Base-by-base conservation (phyloP, 805 yeast genomes). In the Candida morakotiae region DNA sequence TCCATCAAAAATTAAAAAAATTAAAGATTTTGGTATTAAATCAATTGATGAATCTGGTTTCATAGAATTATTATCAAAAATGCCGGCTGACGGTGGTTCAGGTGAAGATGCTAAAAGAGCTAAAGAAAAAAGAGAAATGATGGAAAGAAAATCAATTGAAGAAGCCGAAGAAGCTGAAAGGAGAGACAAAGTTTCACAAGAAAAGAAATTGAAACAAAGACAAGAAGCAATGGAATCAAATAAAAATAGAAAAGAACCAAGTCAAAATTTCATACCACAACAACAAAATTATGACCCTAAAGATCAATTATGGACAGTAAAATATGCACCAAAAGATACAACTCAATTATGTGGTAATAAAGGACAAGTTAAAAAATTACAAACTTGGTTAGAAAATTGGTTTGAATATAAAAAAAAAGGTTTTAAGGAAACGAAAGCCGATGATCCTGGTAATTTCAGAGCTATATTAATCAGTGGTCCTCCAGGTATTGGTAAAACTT, bases 11-110 rank as follows among this genome's bases (percentile, higher is more conserved):
- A 78, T 93, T 29, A 77, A 77, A 49, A 86, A 81, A 52, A 91
- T 94, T 46, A 81, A 77, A 49, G 75, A 78, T 36, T 66, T 81
- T 45, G 73, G 76, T 6, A 77, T 87, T 38, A 89, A 89, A 59
- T 87, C 94, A 28, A 82, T 91, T 42, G 81, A 78, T 51, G 95
- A 93, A 58, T 85, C 76, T 9, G 98, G 98, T 0, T 88, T 93
- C 48, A 60, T 85, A 28, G 78, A 80, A 45, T 67, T 93, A 45
- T 69, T 93, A 31, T 51, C 67, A 16, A 74, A 78, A 5, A 85
- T 91, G 93, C 98, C 98, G 0, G 81, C 81, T 2, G 88, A 83
- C 45, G 98, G 98, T 19, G 98, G 98, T 0, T 76, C 74, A 30
- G 86, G 94, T n/a, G 83, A 64, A 11, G 77, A 67, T 3, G 98